A percentile compares a stretch with the other conserved stretches of the same genome.
Conservation (phyloP, 306 rosid species). For the Echinosophora koreensis region DNA sequence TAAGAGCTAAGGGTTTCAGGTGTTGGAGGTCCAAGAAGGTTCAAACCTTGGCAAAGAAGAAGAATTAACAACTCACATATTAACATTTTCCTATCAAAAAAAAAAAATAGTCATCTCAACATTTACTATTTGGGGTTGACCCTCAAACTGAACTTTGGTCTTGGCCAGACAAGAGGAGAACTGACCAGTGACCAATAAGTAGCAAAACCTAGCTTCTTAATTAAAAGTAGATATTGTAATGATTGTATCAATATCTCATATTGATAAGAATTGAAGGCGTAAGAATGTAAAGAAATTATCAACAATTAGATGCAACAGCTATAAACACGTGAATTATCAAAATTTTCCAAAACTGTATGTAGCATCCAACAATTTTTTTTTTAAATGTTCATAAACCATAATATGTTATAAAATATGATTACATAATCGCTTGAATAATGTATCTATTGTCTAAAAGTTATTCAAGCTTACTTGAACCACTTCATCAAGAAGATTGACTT, state of each 20-base stretch:
- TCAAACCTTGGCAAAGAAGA: too few relatives aligned
- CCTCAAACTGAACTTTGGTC: constrained; percentile 13
- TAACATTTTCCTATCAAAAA: too few relatives aligned
- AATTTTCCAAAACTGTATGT: background rate
- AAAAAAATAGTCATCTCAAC: too few relatives aligned
- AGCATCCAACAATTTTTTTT: constrained; percentile 8
- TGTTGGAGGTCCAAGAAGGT: too few relatives aligned
- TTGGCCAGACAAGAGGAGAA: constrained; percentile 16
- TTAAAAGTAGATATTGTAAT: background rate
- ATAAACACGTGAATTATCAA: background rate
- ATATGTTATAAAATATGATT: background rate
- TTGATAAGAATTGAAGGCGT: constrained; percentile 10
- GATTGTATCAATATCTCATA: constrained; percentile 14
- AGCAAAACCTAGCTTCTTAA: background rate
- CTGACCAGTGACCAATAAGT: constrained; percentile 8
- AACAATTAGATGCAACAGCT: background rate
- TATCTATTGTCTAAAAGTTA: constrained; percentile 33
- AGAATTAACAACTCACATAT: too few relatives aligned
- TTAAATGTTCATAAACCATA: background rate
- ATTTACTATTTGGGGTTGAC: background rate
- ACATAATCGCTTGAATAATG: constrained; percentile 8
- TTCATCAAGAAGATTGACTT: constrained; percentile 71
- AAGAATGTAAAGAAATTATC: background rate
- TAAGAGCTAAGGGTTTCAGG: too few relatives aligned
- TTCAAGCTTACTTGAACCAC: constrained; percentile 68